phyloP scores from a whole-genome alignment of 495 filamentous ascomycete genomes.

The Penicillium argentinense region DNA sequence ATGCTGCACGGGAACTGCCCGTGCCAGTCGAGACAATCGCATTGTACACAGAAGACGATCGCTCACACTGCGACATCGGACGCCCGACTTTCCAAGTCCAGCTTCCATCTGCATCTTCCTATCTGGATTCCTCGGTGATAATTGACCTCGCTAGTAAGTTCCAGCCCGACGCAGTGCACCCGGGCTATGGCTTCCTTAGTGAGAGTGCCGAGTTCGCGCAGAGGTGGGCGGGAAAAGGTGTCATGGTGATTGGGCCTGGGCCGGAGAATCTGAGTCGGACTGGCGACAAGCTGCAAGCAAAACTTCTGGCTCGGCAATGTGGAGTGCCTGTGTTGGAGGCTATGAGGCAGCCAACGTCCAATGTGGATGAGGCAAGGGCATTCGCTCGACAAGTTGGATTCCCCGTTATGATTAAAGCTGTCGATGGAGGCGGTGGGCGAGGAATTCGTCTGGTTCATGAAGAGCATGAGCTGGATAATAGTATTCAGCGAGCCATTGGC shows the following conservation, averaged over 20 bases:
- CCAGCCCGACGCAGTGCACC: slow-evolving; percentile 57
- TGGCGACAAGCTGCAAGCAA: slow-evolving; percentile 59
- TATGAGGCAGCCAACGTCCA: slow-evolving; percentile 40
- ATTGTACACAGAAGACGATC: slow-evolving; percentile 54
- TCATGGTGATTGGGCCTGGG: slow-evolving; percentile 56
- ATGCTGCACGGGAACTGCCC: slow-evolving; percentile 53
- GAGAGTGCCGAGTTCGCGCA: slow-evolving; percentile 56
- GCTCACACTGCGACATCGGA: slow-evolving; percentile 49
- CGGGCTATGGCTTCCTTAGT: slow-evolving; percentile 64
- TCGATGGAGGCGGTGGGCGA: slow-evolving; percentile 53
- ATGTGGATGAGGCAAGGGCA: slow-evolving; percentile 32
- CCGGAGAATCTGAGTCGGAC: slow-evolving; percentile 49
- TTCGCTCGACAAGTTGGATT: slow-evolving; percentile 50
- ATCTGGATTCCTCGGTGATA: slow-evolving; percentile 50
- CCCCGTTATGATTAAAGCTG: slow-evolving; percentile 59
- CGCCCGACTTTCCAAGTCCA: slow-evolving; percentile 45
- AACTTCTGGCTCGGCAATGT: slow-evolving; percentile 52
- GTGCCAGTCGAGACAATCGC: slow-evolving; percentile 50
- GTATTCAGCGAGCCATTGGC: slow-evolving; percentile 43
- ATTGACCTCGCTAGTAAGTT: slow-evolving; percentile 47
- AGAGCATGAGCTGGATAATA: slow-evolving; percentile 36
- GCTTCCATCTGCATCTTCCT: slow-evolving; percentile 50
- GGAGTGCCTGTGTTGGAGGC: slow-evolving; percentile 55
- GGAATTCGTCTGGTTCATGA: slow-evolving; percentile 46
- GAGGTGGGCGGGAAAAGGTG: slow-evolving; percentile 50